Evolutionary conservation across 352 stramenopile genomes (phyloP), one percentile per base, ranked within the genome.

Genomic region (Pythium rhizo-oryzae): DNA sequence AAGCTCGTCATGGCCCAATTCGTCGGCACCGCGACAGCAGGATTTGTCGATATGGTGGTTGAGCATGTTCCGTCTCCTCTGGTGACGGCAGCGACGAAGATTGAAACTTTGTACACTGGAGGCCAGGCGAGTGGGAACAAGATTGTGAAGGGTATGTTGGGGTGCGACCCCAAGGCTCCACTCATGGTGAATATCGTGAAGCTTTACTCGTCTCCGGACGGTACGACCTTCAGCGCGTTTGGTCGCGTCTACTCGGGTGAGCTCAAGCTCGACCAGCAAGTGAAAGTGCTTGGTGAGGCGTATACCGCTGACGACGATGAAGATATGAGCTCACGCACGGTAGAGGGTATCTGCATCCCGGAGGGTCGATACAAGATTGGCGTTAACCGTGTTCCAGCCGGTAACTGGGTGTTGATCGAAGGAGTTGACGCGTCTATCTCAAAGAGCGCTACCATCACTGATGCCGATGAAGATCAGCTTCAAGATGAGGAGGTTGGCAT

Each of bases 171-270:
- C 1, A 90, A 94, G 56, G 98, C 93, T 21, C 97, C 97, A 1
- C 79, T 99, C 39, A 97, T 99, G 77, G 85, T 99, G 58, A 98
- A 99, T 77, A 96, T 99, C 51, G 93, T 98, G 11, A 99, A 99
- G 76, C 75, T 99, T 12, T 99, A 99, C 76, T 96, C 94, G 8
- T 97, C 93, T 25, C 85, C 93, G 0, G 97, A 99, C 76, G 96
- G 93, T 16, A 96, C 87, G n/a, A 96, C 86, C 16, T 99, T 99
- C 72, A 93, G 90, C 60, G 93, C 96, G 8, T 97, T 99, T 62
- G 96, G 93, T 19, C 90, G 97, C 50, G 94, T 99, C 19, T 99
- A 99, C 69, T 98, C 91, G 4, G 98, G 98, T 47, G 96, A 97
- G 60, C 84, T 99, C 16, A 74, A 80, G 25, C 82, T 89, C 18